phyloP scores from a whole-genome alignment of 2,329 filamentous ascomycete species.

The Daldinia eschscholtzii region DNA sequence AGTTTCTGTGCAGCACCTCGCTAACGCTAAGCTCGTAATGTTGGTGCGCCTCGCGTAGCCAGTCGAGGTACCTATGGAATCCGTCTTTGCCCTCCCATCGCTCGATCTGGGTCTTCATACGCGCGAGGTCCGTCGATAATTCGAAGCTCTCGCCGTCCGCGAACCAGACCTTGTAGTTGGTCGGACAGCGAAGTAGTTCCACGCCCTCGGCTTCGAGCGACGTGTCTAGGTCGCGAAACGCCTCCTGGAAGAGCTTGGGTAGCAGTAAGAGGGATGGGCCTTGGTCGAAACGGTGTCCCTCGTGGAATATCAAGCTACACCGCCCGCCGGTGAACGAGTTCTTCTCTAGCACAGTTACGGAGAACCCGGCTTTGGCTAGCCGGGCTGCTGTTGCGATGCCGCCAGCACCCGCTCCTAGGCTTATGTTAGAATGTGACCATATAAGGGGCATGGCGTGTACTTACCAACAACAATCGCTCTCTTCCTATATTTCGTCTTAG shows the following conservation, averaged over 20 bases:
- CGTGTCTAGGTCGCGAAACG: constrained; percentile 77
- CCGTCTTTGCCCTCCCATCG: constrained; percentile 79
- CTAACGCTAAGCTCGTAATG: constrained; percentile 77
- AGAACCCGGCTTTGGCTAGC: constrained; percentile 76
- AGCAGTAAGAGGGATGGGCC: constrained; percentile 80
- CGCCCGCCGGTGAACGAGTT: constrained; percentile 79
- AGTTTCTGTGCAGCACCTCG: constrained; percentile 77
- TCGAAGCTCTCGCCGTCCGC: constrained; percentile 73
- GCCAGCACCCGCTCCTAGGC: constrained; percentile 74
- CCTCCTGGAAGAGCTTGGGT: constrained; percentile 76
- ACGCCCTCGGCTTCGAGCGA: constrained; percentile 75
- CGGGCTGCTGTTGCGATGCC: constrained; percentile 79
- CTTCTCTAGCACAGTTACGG: constrained; percentile 83
- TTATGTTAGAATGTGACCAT: constrained; percentile 28
- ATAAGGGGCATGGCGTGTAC: constrained; percentile 31
- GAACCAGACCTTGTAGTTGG: constrained; percentile 83
- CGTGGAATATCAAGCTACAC: constrained; percentile 73
- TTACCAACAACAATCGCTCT: constrained; percentile 67
- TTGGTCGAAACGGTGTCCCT: constrained; percentile 79
- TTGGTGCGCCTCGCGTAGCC: constrained; percentile 73
- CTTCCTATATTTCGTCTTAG: constrained; percentile 52
- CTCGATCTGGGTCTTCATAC: constrained; percentile 79
- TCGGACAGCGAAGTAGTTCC: constrained; percentile 76
- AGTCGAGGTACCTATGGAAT: constrained; percentile 76
- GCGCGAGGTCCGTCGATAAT: constrained; percentile 74